A percentile compares a stretch with the other conserved stretches of the same genome.
These are phyloP conservation scores for Russula lepida DNA, from an alignment of 768 basidiomycete species.

Conservation along the genomic window DNA sequence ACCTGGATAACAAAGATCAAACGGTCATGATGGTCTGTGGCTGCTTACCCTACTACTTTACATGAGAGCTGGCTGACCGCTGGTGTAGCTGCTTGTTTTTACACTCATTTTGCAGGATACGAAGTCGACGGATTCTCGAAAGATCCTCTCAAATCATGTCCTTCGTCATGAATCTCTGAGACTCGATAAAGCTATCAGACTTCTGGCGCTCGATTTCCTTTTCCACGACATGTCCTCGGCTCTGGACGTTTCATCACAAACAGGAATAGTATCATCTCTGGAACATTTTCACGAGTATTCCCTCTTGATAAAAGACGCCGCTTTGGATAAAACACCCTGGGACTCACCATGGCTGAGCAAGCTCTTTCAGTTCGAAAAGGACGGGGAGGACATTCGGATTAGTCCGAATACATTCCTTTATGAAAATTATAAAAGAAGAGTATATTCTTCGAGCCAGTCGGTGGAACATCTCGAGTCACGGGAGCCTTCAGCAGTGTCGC, in stretches of 20 bases:
- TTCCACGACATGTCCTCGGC: constrained; percentile 12
- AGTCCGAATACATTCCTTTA: constrained; percentile 2
- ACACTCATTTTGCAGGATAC: background rate
- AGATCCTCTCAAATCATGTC: background rate
- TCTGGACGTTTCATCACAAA: constrained; percentile 6
- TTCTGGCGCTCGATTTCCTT: constrained; percentile 8
- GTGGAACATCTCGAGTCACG: background rate
- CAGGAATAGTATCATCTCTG: background rate
- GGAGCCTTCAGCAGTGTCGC: background rate
- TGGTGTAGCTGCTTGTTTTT: constrained; percentile 4
- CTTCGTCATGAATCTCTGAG: background rate
- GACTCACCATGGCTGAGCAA: background rate
- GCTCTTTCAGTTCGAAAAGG: constrained; percentile 9
- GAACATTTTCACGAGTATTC: constrained; percentile 9
- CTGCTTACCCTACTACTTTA: background rate
- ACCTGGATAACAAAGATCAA: background rate
- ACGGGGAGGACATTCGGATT: constrained; percentile 1
- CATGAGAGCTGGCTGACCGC: background rate
- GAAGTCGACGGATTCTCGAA: background rate
- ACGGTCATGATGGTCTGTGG: background rate
- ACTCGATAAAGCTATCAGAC: background rate
- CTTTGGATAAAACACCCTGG: constrained; percentile 9
- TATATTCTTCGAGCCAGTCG: background rate
- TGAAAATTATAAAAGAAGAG: background rate
- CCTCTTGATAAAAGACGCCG: constrained; percentile 2